phyloP scores from a whole-genome alignment of 164 flowering plant genomes.

The Buxus sempervirens region DNA sequence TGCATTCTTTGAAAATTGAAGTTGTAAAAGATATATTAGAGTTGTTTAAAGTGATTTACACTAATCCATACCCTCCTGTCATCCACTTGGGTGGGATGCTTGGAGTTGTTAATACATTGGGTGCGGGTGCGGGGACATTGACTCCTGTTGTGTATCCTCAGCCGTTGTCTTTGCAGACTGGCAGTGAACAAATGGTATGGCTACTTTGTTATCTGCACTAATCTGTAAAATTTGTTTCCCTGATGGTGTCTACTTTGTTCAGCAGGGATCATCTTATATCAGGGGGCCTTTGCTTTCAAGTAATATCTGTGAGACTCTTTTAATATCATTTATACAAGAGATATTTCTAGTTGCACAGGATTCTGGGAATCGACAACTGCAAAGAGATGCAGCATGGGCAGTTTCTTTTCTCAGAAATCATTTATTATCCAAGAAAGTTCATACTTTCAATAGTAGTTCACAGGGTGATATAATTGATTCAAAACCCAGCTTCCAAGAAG shows the following conservation, averaged over 20 bases:
- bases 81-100: slow-evolving; percentile 87
- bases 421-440: slow-evolving; percentile 45
- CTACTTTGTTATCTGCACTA: background rate
- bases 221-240: background rate
- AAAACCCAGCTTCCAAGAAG: slow-evolving; percentile 56
- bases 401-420: slow-evolving; percentile 69
- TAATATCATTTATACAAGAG: slow-evolving; percentile 67
- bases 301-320: slow-evolving; percentile 46
- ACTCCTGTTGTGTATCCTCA: slow-evolving; percentile 16
- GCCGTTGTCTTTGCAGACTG: slow-evolving; percentile 19
- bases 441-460: slow-evolving; percentile 16
- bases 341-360: slow-evolving; percentile 81
- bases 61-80: slow-evolving; percentile 49
- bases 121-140: slow-evolving; percentile 71
- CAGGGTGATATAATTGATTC: slow-evolving; percentile 22
- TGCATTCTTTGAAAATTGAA: slow-evolving; percentile 48
- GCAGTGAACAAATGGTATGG: slow-evolving; percentile 44
- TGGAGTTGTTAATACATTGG: slow-evolving; percentile 89
- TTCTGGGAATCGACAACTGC: slow-evolving; percentile 55
- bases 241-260: slow-evolving; percentile 11
- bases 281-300: slow-evolving; percentile 63
- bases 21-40: slow-evolving; percentile 47
- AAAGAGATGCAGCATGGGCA: slow-evolving; percentile 92
- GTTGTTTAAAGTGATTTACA: slow-evolving; percentile 58
- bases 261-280: slow-evolving; percentile 55